Conservation (phyloP, 108 stramenopile genomes). For the Skeletonema marinoi region DNA sequence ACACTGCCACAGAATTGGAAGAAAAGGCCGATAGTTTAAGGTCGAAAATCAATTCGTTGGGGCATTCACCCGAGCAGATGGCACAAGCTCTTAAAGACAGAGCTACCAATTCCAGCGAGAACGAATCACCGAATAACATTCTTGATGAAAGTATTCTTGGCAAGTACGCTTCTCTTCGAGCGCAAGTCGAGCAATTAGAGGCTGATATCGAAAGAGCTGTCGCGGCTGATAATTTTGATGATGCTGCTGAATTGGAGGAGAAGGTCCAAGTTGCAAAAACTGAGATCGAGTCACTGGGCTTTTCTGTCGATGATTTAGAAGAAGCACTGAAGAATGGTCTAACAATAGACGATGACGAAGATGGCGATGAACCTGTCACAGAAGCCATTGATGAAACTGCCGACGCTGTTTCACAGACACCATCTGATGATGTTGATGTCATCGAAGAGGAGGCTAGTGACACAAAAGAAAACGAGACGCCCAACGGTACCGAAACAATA, state of each 20-base stretch:
- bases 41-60: constrained; percentile 16
- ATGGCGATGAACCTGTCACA: not conserved
- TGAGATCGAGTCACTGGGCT: constrained; percentile 30
- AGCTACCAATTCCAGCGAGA: not conserved
- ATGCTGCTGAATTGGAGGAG: constrained; percentile 43
- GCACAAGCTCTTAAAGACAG: constrained; percentile 14
- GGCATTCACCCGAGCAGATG: constrained; percentile 17
- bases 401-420: not conserved
- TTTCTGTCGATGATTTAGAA: constrained; percentile 23
- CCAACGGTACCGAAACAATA: not conserved
- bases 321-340: constrained; percentile 5
- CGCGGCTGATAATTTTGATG: constrained; percentile 32
- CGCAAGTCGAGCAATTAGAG: constrained; percentile 15
- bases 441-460: not conserved
- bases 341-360: not conserved
- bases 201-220: constrained; percentile 28
- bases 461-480: not conserved
- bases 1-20: constrained; percentile 32
- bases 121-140: not conserved
- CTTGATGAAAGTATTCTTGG: constrained; percentile 22
- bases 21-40: constrained; percentile 12
- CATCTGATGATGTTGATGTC: not conserved
- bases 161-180: constrained; percentile 16
- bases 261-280: constrained; percentile 9
- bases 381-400: not conserved